Conservation (phyloP, 371 early-diverging fungal species). For the Choanephora cucurbitarum region DNA sequence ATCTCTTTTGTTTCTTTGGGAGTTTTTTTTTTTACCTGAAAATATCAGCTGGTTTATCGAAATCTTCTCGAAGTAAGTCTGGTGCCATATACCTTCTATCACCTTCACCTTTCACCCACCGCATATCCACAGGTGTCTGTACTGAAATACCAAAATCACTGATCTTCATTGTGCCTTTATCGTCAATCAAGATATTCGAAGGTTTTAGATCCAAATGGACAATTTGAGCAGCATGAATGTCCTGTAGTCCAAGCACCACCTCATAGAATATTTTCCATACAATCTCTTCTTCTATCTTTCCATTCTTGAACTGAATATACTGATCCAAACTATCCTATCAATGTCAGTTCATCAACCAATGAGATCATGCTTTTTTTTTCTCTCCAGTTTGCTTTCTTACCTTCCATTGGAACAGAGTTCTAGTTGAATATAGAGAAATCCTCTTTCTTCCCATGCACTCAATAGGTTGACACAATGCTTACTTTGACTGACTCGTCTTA, state of each 20-base stretch:
- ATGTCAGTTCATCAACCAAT: too few species aligned
- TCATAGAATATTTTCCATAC: constrained; percentile 84
- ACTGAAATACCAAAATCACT: constrained; percentile 90
- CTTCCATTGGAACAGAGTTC: constrained; percentile 83
- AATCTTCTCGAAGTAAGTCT: constrained; percentile 80
- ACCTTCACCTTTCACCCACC: constrained; percentile 76
- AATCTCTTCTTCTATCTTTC: constrained; percentile 59
- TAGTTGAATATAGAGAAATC: constrained; percentile 84
- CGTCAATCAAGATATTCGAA: constrained; percentile 78
- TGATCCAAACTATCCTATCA: constrained; percentile 24
- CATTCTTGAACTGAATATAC: constrained; percentile 23
- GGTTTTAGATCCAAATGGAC: constrained; percentile 92
- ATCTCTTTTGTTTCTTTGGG: background rate
- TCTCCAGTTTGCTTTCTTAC: too few species aligned
- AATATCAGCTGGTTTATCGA: constrained; percentile 85
- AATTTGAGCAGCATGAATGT: constrained; percentile 71
- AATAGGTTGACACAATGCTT: constrained; percentile 69
- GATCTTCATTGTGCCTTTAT: constrained; percentile 69
- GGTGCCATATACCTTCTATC: constrained; percentile 96
- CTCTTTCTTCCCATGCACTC: constrained; percentile 92
- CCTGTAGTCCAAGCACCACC: constrained; percentile 70
- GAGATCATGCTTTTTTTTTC: background rate
- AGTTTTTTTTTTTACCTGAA: constrained; percentile 63
- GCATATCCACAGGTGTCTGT: constrained; percentile 50
- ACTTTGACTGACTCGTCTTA: constrained; percentile 64